These are phyloP conservation scores for Arachis stenosperma DNA, from an alignment of 306 rosid species.

Conservation along the genomic window DNA sequence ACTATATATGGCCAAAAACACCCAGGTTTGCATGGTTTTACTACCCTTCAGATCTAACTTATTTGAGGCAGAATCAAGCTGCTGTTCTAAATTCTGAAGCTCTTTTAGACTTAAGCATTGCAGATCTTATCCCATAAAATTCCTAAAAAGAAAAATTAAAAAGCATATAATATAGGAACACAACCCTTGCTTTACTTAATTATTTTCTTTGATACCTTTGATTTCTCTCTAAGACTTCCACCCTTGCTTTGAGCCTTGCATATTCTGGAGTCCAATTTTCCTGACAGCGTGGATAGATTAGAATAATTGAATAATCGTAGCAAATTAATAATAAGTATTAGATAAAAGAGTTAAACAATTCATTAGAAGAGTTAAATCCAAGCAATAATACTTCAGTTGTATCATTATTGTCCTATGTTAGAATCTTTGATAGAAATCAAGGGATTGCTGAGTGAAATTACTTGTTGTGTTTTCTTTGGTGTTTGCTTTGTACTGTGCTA, in stretches of 20 bases:
- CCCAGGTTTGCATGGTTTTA: not conserved
- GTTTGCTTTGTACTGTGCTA: too few species aligned
- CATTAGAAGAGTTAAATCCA: too few species aligned
- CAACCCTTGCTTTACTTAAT: not conserved
- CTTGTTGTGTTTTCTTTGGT: too few species aligned
- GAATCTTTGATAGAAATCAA: too few species aligned
- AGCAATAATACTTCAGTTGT: too few species aligned
- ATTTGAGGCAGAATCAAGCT: slow-evolving; percentile 80
- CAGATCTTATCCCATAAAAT: slow-evolving; percentile 77
- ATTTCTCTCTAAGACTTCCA: slow-evolving; percentile 70
- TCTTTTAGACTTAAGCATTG: slow-evolving; percentile 65
- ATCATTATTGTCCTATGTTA: too few species aligned
- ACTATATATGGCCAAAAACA: too few species aligned
- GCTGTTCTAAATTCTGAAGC: slow-evolving; percentile 81
- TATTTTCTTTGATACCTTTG: slow-evolving; percentile 46
- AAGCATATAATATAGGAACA: not conserved
- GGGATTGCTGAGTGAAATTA: too few species aligned
- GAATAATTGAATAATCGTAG: too few species aligned
- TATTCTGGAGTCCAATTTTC: slow-evolving; percentile 54
- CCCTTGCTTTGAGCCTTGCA: slow-evolving; percentile 56
- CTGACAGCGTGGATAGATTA: slow-evolving; percentile 30
- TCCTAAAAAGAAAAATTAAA: slow-evolving; percentile 41
- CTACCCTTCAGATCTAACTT: slow-evolving; percentile 73
- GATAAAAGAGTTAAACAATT: too few species aligned
- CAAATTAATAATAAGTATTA: too few species aligned